phyloP scores from a whole-genome alignment of 2,329 filamentous ascomycete species.

The Cercospora zeina region DNA sequence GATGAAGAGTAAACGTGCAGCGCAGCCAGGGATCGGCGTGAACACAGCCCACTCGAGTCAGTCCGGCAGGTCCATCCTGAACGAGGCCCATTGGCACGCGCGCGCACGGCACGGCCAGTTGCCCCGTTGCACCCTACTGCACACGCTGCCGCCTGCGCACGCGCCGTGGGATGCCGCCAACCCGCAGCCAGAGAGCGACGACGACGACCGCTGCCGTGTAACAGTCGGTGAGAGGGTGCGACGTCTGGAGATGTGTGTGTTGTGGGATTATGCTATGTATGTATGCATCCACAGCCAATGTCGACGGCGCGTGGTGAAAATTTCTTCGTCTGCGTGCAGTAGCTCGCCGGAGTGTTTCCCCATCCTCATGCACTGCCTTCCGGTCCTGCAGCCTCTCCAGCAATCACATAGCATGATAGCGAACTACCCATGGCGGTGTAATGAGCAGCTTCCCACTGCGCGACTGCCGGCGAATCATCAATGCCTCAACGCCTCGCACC shows the following conservation, averaged over 20 bases:
- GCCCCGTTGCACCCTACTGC: neutral
- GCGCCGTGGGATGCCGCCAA: slow-evolving; percentile 17
- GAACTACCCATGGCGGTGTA: slow-evolving; percentile 20
- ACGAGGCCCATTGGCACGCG: slow-evolving; percentile 9
- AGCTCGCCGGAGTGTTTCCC: slow-evolving; percentile 16
- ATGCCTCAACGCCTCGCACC: slow-evolving; percentile 23
- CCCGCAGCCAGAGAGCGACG: slow-evolving; percentile 6
- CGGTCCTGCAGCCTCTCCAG: slow-evolving; percentile 18
- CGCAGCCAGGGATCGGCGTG: slow-evolving; percentile 12
- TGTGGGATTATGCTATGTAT: too few species aligned
- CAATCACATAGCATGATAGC: slow-evolving; percentile 14
- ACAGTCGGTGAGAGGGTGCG: slow-evolving; percentile 24
- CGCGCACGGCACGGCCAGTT: slow-evolving; percentile 18
- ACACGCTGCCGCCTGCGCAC: slow-evolving; percentile 7
- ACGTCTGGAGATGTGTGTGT: slow-evolving; percentile 16
- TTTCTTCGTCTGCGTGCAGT: slow-evolving; percentile 28
- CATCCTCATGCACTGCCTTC: slow-evolving; percentile 21
- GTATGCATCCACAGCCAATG: slow-evolving; percentile 23
- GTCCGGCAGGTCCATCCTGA: neutral
- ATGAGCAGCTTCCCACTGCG: neutral
- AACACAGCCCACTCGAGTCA: slow-evolving; percentile 17
- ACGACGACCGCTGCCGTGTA: slow-evolving; percentile 15
- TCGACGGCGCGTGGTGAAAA: slow-evolving; percentile 18
- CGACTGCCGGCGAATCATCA: slow-evolving; percentile 1
- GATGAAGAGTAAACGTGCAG: neutral